These are phyloP conservation scores for Candida frijolesensis DNA, from an alignment of 1,139 yeast species.

Conservation along the genomic window DNA sequence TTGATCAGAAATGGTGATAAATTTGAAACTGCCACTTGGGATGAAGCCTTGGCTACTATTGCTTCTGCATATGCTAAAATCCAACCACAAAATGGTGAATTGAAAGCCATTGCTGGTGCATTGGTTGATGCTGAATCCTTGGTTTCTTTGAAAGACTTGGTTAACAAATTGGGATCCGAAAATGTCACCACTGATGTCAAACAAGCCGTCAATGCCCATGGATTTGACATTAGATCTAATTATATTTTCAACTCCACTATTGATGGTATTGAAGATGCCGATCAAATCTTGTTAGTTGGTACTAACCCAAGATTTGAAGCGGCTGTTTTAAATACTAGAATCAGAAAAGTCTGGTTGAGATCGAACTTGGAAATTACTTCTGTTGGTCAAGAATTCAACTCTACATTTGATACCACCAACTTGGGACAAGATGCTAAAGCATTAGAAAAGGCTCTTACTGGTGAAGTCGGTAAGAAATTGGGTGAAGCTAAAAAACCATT, in stretches of 20 bases:
- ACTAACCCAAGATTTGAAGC: constrained; percentile 93
- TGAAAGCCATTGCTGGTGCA: constrained; percentile 84
- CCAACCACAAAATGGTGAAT: constrained; percentile 67
- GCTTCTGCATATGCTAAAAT: constrained; percentile 63
- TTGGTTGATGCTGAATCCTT: constrained; percentile 81
- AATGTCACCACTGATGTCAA: constrained; percentile 74
- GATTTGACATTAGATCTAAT: constrained; percentile 77
- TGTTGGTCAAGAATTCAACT: constrained; percentile 76
- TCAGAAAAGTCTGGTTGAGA: constrained; percentile 81
- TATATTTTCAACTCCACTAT: constrained; percentile 80
- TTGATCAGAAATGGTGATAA: constrained; percentile 70
- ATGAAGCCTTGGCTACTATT: constrained; percentile 75
- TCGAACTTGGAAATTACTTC: constrained; percentile 66
- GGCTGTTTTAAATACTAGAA: constrained; percentile 82
- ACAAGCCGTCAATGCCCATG: constrained; percentile 65
- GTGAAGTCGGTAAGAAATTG: constrained; percentile 71
- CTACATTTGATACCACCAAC: constrained; percentile 69
- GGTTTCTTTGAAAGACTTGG: constrained; percentile 79
- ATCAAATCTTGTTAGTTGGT: constrained; percentile 76
- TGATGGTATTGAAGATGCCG: constrained; percentile 81
- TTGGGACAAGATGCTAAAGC: constrained; percentile 65
- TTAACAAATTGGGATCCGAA: constrained; percentile 79
- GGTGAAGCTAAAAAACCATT: constrained; percentile 72
- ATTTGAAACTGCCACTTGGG: constrained; percentile 84
- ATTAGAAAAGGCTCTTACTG: constrained; percentile 61